Evolutionary conservation across 352 stramenopile species (phyloP).

Genomic region (Pythium phragmitis): DNA sequence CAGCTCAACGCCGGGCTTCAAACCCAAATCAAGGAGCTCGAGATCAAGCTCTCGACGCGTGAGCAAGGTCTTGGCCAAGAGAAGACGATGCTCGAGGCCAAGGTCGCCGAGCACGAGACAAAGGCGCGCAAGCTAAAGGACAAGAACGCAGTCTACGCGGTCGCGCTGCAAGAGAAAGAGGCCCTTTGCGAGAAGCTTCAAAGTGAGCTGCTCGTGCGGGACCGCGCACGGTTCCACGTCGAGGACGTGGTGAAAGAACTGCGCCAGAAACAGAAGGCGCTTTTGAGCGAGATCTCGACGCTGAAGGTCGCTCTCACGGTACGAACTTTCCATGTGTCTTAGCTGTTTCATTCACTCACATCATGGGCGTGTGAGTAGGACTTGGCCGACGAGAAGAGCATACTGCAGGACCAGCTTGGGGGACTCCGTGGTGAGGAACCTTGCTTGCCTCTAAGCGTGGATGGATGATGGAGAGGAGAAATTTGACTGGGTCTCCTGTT

Average conservation of each 20-base stretch:
- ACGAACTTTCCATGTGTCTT: background rate
- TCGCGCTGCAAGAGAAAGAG: constrained; percentile 49
- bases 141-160: constrained; percentile 35
- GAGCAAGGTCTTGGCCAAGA: constrained; percentile 26
- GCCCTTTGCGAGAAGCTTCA: constrained; percentile 46
- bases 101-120: constrained; percentile 33
- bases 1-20: constrained; percentile 34
- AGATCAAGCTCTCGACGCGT: constrained; percentile 32
- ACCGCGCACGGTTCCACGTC: constrained; percentile 40
- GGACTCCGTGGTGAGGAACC: constrained; percentile 41
- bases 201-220: constrained; percentile 34
- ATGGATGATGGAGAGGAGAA: background rate
- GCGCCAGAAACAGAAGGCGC: constrained; percentile 43
- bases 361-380: constrained; percentile 33
- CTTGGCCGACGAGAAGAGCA: constrained; percentile 47
- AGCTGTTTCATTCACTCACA: background rate
- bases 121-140: constrained; percentile 45
- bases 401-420: constrained; percentile 51
- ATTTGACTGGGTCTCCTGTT: constrained; percentile 1
- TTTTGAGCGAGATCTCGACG: constrained; percentile 53
- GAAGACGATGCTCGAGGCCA: constrained; percentile 29
- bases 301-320: constrained; percentile 53
- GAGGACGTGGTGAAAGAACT: constrained; percentile 64
- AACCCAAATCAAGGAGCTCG: constrained; percentile 36
- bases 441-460: background rate